Evolutionary conservation across 179 eudicot species (phyloP).

Genomic region (Carnegiea gigantea): DNA sequence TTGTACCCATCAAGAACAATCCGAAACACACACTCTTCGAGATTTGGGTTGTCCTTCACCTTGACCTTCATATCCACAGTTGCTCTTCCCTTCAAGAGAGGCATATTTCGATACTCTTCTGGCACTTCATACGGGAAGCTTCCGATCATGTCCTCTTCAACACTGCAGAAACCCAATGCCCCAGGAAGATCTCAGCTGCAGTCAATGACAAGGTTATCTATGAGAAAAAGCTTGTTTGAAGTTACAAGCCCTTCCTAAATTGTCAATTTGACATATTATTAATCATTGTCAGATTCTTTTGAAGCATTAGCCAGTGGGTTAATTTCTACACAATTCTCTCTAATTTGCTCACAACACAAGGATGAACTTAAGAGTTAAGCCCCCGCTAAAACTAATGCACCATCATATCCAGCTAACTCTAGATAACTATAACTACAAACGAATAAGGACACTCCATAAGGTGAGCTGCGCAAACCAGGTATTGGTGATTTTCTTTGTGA

Average conservation of each 20-base stretch:
- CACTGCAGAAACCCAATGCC: constrained; percentile 99
- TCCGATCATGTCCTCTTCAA: constrained; percentile 99
- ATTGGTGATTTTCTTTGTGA: background rate
- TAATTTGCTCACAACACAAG: background rate
- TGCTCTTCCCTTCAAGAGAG: constrained; percentile 95
- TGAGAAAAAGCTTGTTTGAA: constrained; percentile 57
- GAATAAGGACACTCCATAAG: background rate
- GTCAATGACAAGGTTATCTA: constrained; percentile 89
- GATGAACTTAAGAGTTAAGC: background rate
- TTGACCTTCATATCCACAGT: constrained; percentile 98
- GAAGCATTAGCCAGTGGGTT: background rate
- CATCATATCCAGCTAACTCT: background rate
- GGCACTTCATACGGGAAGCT: constrained; percentile 97
- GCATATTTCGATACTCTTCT: constrained; percentile 84
- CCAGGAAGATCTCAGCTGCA: constrained; percentile 99
- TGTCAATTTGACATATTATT: constrained; percentile 14
- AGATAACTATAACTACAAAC: background rate
- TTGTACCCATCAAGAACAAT: constrained; percentile 96
- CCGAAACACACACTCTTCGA: constrained; percentile 77
- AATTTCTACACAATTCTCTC: background rate
- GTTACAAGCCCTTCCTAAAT: constrained; percentile 37
- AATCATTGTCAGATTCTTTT: background rate
- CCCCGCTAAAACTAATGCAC: background rate
- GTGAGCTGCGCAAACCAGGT: background rate
- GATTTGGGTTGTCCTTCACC: constrained; percentile 93